Conservation (phyloP, 306 rosid genomes). For the Biancaea sappan region DNA sequence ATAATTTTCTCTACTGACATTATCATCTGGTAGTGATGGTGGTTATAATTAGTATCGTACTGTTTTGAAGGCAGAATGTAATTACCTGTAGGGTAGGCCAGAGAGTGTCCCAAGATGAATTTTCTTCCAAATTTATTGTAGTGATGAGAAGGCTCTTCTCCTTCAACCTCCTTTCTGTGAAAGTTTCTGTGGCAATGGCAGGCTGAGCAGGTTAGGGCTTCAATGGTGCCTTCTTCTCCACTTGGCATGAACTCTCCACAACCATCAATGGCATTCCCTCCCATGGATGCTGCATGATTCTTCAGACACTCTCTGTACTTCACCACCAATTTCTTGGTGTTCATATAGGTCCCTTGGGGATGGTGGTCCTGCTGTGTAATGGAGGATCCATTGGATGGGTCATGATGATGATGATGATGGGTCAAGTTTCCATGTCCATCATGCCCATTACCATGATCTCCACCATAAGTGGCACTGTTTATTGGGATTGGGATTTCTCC, state of each 20-base stretch:
- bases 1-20: no score
- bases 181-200: constrained; percentile 92
- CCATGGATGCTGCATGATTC: constrained; percentile 94
- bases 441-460: constrained; percentile 39
- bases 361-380: constrained; percentile 32
- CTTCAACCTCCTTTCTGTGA: constrained; percentile 77
- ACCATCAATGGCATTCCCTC: constrained; percentile 87
- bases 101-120: constrained; percentile 48
- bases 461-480: constrained; percentile 41
- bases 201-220: constrained; percentile 83
- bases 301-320: constrained; percentile 82
- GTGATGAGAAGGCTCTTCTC: constrained; percentile 40
- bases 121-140: constrained; percentile 44
- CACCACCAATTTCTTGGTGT: constrained; percentile 37
- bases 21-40: constrained; percentile 29
- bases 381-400: constrained; percentile 46
- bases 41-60: no score
- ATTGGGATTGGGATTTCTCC: constrained; percentile 62
- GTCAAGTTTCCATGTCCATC: constrained; percentile 43
- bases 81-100: constrained; percentile 55
- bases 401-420: constrained; percentile 42
- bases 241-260: constrained; percentile 96
- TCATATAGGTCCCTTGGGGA: no score
- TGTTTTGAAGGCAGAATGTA: constrained; percentile 53
- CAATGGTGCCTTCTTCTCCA: constrained; percentile 79